Evolutionary conservation across 345 rosid genomes (phyloP).

Genomic region (Physaria fendleri): DNA sequence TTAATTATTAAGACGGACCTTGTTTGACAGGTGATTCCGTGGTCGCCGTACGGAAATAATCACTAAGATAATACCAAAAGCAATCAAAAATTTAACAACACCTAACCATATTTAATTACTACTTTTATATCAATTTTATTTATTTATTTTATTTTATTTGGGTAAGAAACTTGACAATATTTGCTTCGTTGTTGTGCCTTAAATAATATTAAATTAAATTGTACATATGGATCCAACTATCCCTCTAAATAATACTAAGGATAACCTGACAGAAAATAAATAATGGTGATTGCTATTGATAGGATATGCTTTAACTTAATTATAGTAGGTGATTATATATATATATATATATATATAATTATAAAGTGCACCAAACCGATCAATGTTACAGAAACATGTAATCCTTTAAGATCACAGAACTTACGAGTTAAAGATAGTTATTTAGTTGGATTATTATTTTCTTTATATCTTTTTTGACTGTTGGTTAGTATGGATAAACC

Average conservation of each 20-base stretch:
- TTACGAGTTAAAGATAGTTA: too few relatives aligned
- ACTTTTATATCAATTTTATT: not conserved
- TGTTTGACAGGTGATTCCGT: conserved; percentile 27
- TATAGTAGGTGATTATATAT: not conserved
- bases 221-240: conserved; percentile 21
- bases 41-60: conserved; percentile 27
- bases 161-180: conserved; percentile 14
- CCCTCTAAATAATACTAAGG: not conserved
- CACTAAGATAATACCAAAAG: conserved; percentile 23
- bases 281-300: conserved; percentile 11
- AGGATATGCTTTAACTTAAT: conserved; percentile 5
- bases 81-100: conserved; percentile 17
- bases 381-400: too few relatives aligned
- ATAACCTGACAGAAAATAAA: conserved; percentile 10
- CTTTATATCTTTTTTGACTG: too few relatives aligned
- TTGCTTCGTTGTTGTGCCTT: conserved; percentile 20
- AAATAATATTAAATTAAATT: conserved; percentile 6
- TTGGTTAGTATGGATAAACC: too few relatives aligned
- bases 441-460: too few relatives aligned
- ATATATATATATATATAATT: too few relatives aligned
- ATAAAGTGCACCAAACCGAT: too few relatives aligned
- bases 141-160: too few relatives aligned
- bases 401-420: too few relatives aligned
- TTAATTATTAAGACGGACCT: not conserved
- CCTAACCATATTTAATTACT: conserved; percentile 13